Base-by-base conservation (phyloP, 148 eudicot species). In the Rheum nobile region DNA sequence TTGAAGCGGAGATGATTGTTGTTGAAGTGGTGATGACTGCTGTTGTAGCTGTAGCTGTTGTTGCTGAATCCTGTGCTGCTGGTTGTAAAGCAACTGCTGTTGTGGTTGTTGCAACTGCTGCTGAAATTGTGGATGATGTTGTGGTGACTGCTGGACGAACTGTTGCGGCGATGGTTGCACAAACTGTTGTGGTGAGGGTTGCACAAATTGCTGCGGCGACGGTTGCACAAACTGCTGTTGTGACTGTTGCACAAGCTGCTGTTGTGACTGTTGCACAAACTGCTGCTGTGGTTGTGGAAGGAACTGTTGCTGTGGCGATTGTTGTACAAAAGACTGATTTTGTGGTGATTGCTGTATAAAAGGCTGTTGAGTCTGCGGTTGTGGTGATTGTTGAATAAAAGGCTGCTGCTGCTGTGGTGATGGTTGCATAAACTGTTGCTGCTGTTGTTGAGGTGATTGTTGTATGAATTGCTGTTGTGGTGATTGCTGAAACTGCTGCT, bases 401-500 rank as follows among this genome's bases (percentile, higher is more conserved):
- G 70, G 72, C 16, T 80, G 82, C 37, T 71, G 77, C 22, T 67
- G 83, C 17, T 74, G 76, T 8, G 76, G 46, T 10, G 72, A 71
- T 59, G 44, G 46, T 57, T 74, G 76, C 68, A 74, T 59, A 39
- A 74, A 74, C 74, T 77, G 78, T 43, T 71, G 80, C 24, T 74
- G 83, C 9, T 52, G 76, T 54, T 72, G 84, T 39, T 74, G 80
- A 8, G 79, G 84, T 3, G 79, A 75, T 34, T 74, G 76, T 8
- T 81, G 83, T 21, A 69, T 82, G 47, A 41, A 71, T 21, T 73
- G 80, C 39, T 73, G 85, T 72, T 72, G 86, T 48, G 79, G 84
- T 22, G 79, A 80, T 8, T 75, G 77, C n/a, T 74, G 83, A n/a
- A 29, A 79, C 46, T 75, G 83, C 32, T 75, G 85, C 16, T 72